These are phyloP conservation scores for Stagonosporopsis rhizophila DNA, from an alignment of 2,329 filamentous ascomycete genomes.

Conservation along the genomic window DNA sequence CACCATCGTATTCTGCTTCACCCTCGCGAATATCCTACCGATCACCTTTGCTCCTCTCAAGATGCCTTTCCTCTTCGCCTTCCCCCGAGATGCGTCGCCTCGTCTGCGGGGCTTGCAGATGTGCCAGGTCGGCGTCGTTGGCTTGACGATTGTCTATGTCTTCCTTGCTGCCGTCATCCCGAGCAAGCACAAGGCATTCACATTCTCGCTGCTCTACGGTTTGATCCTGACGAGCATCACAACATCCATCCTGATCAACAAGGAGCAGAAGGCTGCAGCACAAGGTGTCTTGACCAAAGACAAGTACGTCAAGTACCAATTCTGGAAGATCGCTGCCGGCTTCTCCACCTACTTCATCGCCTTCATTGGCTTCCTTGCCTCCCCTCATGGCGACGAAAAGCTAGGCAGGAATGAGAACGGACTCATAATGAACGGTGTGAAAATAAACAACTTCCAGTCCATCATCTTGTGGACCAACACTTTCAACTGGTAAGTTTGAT, in stretches of 20 bases:
- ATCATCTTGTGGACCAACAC: conserved; percentile 30
- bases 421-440: conserved; percentile 28
- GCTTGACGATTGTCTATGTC: conserved; percentile 23
- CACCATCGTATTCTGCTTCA: neutral
- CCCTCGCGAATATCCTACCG: neutral
- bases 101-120: conserved; percentile 30
- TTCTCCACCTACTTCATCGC: conserved; percentile 29
- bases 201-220: conserved; percentile 33
- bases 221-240: conserved; percentile 31
- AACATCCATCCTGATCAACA: conserved; percentile 27
- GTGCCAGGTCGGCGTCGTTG: conserved; percentile 25
- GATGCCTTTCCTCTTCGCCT: conserved; percentile 15
- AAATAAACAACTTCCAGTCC: conserved; percentile 29
- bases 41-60: neutral
- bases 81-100: conserved; percentile 21
- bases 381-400: conserved; percentile 12
- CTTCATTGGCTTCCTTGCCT: conserved; percentile 21
- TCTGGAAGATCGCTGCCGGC: conserved; percentile 30
- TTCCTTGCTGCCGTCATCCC: conserved; percentile 31
- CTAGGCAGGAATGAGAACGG: conserved; percentile 17
- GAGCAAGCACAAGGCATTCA: conserved; percentile 28
- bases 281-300: conserved; percentile 28
- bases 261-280: conserved; percentile 27
- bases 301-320: conserved; percentile 34
- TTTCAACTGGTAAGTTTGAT: conserved; percentile 34